Base-by-base conservation (phyloP, 2,329 filamentous ascomycete species). In the Aspergillus proliferans region DNA sequence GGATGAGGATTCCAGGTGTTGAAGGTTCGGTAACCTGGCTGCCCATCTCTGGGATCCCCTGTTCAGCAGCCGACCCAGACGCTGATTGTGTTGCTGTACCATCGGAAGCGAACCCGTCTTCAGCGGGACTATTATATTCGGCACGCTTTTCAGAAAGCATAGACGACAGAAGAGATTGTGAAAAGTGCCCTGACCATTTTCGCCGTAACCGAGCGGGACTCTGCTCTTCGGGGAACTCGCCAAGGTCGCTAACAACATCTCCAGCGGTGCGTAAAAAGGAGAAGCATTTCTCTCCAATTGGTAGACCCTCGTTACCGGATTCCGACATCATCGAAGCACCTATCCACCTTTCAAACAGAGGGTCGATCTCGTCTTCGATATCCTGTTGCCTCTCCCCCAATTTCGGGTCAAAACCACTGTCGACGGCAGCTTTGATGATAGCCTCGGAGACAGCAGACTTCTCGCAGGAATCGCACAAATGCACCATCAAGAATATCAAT, bases 401-500 rank as follows among this genome's bases (percentile, higher is more conserved):
- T 6, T 43, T 48, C 47, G 62, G 63, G 34, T 66, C 55, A 42
- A 73, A 66, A 3, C 69, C 69, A 47, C 64, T 66, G 18, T 60
- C 53, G 5, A 71, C 56, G 4, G 69, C 69, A 18, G 66, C 63
- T n/a, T 53, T 47, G 7, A 72, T 65, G 19, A 73, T 57, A 15
- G 50, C 56, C 21, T 62, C 51, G 3, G 67, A 61, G 4, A 68
- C 50, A 6, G 66, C 52, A 30, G 59, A 50, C 48, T 59, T 59
- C 19, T 55, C 50, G 43, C 69, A 72, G 12, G 57, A 54, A 52
- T 69, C 66, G 48, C 70, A 71, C 3, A 72, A 59, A 21, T 66
- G 58, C 6, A 70, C 62, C 70, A 72, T 72, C 33, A 66, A 59
- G 1, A 67, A 52, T 19, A 72, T 58, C 33, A 73, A 47, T 19